Evolutionary conservation across 2,329 filamentous ascomycete species (phyloP), one percentile per base, ranked within the genome.

Genomic region (Fusarium proliferatum): DNA sequence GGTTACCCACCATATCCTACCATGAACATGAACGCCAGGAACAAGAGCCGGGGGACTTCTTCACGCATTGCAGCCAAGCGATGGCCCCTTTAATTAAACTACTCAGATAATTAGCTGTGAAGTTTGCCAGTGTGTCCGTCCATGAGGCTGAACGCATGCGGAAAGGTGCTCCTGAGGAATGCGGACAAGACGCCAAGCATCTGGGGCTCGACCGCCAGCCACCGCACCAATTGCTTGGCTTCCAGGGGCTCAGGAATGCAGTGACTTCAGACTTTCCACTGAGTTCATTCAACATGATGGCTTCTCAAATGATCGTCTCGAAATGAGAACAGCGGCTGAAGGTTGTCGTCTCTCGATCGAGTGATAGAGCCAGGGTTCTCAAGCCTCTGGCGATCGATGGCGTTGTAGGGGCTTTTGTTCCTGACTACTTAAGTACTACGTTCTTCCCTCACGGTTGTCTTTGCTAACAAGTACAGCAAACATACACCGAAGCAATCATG

Each of bases 321-420:
- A 58, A 15, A 33, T 36, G 39, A 23, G 42, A 23, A 23, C 28
- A 23, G 38, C 36, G 67, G 61, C 62, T 17, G 30, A 67, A 59
- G 42, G 9, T 21, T 51, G n/a, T 51, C 42, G 19, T 34, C 15
- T n/a, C 41, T 41, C 34, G 36, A 71, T 51, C 51, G 56, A 33
- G 15, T 23, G 19, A 38, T n/a, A 34, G 16, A 26, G 13, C 6
- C 42, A 48, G 39, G 23, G 26, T 26, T 28, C 21, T 42, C 19
- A 58, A 43, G 34, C 36, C 52, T 28, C 13, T 34, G 21, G 41
- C 4, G 13, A 36, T 28, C 30, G 21, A 28, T 34, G 30, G 41
- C 30, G 23, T 53, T 9, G 51, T 19, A 23, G 15, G 33, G 33
- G 26, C 9, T n/a, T 38, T 39, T 15, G 34, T 38, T 23, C 21